Base-by-base conservation (phyloP, 2,329 filamentous ascomycete species). In the Penicillium sp. region DNA sequence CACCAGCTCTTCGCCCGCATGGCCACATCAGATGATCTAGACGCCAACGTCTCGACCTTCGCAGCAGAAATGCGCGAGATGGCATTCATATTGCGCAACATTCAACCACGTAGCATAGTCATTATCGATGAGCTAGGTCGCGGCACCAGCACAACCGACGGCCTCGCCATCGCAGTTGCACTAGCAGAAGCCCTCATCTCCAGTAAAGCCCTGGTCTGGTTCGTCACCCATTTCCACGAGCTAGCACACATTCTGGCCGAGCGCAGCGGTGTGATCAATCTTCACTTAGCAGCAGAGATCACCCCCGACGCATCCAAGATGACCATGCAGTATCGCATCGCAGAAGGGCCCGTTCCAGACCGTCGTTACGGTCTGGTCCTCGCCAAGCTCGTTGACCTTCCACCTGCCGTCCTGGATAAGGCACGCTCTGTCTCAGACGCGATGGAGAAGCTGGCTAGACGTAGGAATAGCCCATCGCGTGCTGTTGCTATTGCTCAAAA, bases 11-110 rank as follows among this genome's bases (percentile, higher is more conserved):
- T 99, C 71, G 90, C 94, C 0, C 83, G 94, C 2, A 81, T 96
- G 8, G 93, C 91, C 0, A 88, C 90, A 38, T 89, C 96, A 52
- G 92, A 97, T 70, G 90, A 83, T 58, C 88, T 96, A 19, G 90
- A 96, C 74, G 87, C 88, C 14, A 97, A 96, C 59, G 83, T 96
- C 23, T 97, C 93, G 0, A 96, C 91, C 0, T 99, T 97, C 68
- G 90, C 92, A 0, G 82, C 91, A 0, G 94, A 99, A 72, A 97
- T 99, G 94, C 83, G 90, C 39, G 94, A 97, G 66, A 95, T 93
- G 76, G 91, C 92, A 0, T 96, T 95, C 69, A 97, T 99, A 51
- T 75, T 97, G 1, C 83, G 85, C 48, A 96, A 96, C 66, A 84
- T 97, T 52, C 87, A 91, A 60, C 79, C 80, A 7, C 82, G 84